Conservation (phyloP, 495 filamentous ascomycete genomes). For the Penicillium simplicissimum region DNA sequence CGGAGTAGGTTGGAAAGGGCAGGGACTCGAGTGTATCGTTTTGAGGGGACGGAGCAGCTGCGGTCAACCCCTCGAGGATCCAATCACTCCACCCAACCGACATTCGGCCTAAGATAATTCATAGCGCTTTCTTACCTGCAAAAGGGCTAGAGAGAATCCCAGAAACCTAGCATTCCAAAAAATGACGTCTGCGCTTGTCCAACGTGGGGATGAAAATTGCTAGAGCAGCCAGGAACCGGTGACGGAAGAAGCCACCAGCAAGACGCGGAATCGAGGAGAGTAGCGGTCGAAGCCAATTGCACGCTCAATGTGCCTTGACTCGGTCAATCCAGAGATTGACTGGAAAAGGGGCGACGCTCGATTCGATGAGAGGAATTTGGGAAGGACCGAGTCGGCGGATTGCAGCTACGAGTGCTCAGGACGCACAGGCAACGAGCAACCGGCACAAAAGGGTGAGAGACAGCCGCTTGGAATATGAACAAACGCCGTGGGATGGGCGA, state of each 20-base stretch:
- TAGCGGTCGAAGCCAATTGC: constrained; percentile 23
- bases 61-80: not conserved
- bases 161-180: constrained; percentile 32
- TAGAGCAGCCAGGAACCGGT: constrained; percentile 19
- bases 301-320: constrained; percentile 17
- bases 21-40: constrained; percentile 21
- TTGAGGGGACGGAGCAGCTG: constrained; percentile 17
- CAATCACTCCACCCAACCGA: not conserved
- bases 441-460: constrained; percentile 10
- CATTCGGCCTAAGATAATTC: not conserved
- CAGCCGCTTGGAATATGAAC: constrained; percentile 13
- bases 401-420: constrained; percentile 25
- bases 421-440: constrained; percentile 17
- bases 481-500: constrained; percentile 3
- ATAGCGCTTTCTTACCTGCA: constrained; percentile 28
- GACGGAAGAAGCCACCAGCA: constrained; percentile 10
- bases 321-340: constrained; percentile 22
- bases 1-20: constrained; percentile 24
- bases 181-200: constrained; percentile 30
- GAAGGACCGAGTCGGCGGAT: constrained; percentile 43
- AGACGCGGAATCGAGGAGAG: constrained; percentile 9
- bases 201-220: constrained; percentile 30
- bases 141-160: constrained; percentile 27
- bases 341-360: constrained; percentile 34
- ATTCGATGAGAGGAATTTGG: constrained; percentile 27